Evolutionary conservation across 2,329 filamentous ascomycete species (phyloP).

Genomic region (Pyrenochaeta sp.): DNA sequence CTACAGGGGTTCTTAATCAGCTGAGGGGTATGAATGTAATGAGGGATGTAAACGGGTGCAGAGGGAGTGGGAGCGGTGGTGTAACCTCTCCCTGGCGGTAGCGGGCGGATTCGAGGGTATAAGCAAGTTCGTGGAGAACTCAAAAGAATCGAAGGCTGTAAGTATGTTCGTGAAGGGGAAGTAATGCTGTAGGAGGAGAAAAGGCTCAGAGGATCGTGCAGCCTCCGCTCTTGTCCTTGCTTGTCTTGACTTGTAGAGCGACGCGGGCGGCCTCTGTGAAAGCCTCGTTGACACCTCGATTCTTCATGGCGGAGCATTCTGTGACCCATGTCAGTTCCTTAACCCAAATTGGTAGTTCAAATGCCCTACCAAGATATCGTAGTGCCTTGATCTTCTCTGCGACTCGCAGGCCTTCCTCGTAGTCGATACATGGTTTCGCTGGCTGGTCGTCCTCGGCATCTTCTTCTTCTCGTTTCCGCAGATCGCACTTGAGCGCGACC

Average conservation of each 20-base stretch:
- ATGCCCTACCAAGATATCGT: conserved; percentile 77
- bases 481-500: conserved; percentile 94
- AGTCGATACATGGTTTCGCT: conserved; percentile 76
- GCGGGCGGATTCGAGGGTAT: background rate
- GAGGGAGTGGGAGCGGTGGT: background rate
- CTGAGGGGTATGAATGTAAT: background rate
- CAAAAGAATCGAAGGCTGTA: conserved; percentile 3
- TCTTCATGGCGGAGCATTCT: conserved; percentile 99
- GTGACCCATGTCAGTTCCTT: conserved; percentile 17
- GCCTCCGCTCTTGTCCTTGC: conserved; percentile 56
- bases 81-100: conserved; percentile 5
- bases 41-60: background rate
- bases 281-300: conserved; percentile 96
- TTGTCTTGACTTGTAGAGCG: conserved; percentile 70
- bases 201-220: conserved; percentile 47
- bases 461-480: conserved; percentile 77
- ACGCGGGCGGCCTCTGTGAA: conserved; percentile 98
- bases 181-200: background rate
- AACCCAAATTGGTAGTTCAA: no score
- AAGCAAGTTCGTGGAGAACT: background rate
- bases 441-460: conserved; percentile 60
- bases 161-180: conserved; percentile 11
- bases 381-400: conserved; percentile 91
- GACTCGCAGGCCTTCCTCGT: conserved; percentile 89
- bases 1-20: background rate